Base-by-base conservation (phyloP, 225 moss, liverwort and hornwort species). In the Lunularia cruciata region DNA sequence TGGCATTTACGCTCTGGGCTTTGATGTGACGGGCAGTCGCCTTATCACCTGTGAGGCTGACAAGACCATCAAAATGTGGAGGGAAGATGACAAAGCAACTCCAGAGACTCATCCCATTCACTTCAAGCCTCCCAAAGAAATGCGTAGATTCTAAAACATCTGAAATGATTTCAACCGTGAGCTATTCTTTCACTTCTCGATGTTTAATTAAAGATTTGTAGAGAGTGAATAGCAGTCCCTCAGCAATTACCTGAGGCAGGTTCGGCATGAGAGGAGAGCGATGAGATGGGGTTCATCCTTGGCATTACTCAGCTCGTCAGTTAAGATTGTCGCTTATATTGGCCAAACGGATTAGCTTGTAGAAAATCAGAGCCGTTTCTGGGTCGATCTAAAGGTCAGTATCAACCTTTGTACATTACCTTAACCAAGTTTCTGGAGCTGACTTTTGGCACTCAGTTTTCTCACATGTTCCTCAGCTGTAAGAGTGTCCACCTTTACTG, bases 31-130 rank as follows among this genome's bases (percentile, higher is more conserved):
- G n/a, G 90, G 96, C 60, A 89, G 85, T 66, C 88, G 96, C 23
- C 73, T 96, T 49, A 82, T 96, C 72, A 96, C 96, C 19, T 96
- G 96, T 81, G 96, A 96, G 74, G 96, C 96, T 26, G 96, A 96
- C 51, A 96, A 96, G 76, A 96, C 96, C 23, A 92, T 96, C 61
- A 96, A 96, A 66, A 92, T 96, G 64, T 96, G 96, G 96, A 90
- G 82, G 73, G 96, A 96, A 80, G 87, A 92, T 77, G 96, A 92
- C 42, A 81, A 78, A 61, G 96, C 96, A 38, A 96, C 96, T 38
- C 92, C 92, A 38, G 96, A 96, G 72, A 83, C 89, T 31, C 92
- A 96, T 67, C 95, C 95, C 66, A 78, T 96, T 62, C 88, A 96
- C 80, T 96, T 96, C 60, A 90, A 87, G 71, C 95, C 95, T 46